Percentiles rank a stretch among this genome's conserved stretches.
These are phyloP conservation scores for Neurospora discreta DNA, from an alignment of 495 filamentous ascomycete genomes.

Conservation along the genomic window DNA sequence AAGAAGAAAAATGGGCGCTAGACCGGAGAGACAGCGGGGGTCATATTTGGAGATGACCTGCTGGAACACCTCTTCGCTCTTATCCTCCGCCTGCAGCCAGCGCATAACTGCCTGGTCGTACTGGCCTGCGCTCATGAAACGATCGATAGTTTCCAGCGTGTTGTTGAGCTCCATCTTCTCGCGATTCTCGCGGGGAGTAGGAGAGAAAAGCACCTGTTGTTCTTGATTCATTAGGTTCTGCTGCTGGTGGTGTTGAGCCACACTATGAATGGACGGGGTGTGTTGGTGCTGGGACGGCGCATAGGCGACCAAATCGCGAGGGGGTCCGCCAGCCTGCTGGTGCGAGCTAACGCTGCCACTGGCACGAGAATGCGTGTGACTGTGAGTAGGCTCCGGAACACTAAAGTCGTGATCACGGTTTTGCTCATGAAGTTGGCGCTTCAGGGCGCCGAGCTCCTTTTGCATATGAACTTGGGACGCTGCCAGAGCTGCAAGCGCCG, in stretches of 20 bases:
- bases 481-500: conserved; percentile 62
- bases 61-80: conserved; percentile 72
- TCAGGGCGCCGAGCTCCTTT: conserved; percentile 13
- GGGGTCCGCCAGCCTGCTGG: conserved; percentile 3
- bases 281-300: conserved; percentile 9
- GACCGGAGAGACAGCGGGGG: conserved; percentile 55
- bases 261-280: conserved; percentile 10
- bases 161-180: conserved; percentile 50
- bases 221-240: conserved; percentile 17
- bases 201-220: conserved; percentile 25
- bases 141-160: conserved; percentile 53
- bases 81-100: conserved; percentile 74
- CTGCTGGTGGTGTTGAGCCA: conserved; percentile 24
- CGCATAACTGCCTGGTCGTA: conserved; percentile 57
- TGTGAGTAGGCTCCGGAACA: conserved; percentile 1
- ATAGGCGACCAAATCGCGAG: conserved; percentile 18
- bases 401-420: conserved; percentile 4
- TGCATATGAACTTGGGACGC: conserved; percentile 40
- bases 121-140: conserved; percentile 49
- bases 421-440: conserved; percentile 14
- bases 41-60: conserved; percentile 64
- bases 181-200: conserved; percentile 22
- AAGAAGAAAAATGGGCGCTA: conserved; percentile 67
- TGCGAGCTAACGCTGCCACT: conserved; percentile 13
- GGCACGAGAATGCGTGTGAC: conserved; percentile 8